Base-by-base conservation (phyloP, 768 basidiomycete species). In the Pisolithus marmoratus region DNA sequence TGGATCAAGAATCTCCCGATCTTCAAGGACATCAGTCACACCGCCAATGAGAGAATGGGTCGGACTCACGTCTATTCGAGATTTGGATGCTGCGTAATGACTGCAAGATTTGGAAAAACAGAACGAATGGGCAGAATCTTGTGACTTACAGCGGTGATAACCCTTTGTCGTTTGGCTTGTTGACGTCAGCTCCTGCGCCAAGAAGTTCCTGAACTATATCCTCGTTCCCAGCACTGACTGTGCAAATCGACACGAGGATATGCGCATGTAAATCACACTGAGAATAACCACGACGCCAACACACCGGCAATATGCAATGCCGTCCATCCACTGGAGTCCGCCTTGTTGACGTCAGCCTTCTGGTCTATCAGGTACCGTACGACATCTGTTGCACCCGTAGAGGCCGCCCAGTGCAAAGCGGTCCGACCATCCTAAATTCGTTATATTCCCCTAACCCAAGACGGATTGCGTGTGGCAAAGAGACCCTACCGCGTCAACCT, bases 31-130 rank as follows among this genome's bases (percentile, higher is more conserved):
- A 52, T 46, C 43, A 42, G 66, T 70, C 61, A 72, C 29, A n/a
- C 17, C 19, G 61, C 20, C 56, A 46, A 57, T 49, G 49, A 48
- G 49, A 44, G 55, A 48, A n/a, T n/a, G n/a, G n/a, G 51, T 58
- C 62, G 58, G 60, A 26, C 36, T 50, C 62, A 89, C 91, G 63
- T 91, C 87, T 55, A 92, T 80, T 41, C 84, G 87, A 51, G 91
- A 86, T 67, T 94, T 94, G 27, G 92, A 95, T 42, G 92, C 93
- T 26, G 92, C 91, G 63, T 95, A 95, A 69, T 94, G 91, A 60
- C 92, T 95, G 37, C 41, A 45, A 54, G 50, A 54, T 53, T 40
- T 45, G 8, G 12, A 15, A 14, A 1, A 5, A 31, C 20, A n/a
- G 29, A 29, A 14, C 27, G 22, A 9, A 49, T 48, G 46, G 3